These are phyloP conservation scores for Ogataea chonburiensis DNA, from an alignment of 805 yeast species.

Conservation along the genomic window DNA sequence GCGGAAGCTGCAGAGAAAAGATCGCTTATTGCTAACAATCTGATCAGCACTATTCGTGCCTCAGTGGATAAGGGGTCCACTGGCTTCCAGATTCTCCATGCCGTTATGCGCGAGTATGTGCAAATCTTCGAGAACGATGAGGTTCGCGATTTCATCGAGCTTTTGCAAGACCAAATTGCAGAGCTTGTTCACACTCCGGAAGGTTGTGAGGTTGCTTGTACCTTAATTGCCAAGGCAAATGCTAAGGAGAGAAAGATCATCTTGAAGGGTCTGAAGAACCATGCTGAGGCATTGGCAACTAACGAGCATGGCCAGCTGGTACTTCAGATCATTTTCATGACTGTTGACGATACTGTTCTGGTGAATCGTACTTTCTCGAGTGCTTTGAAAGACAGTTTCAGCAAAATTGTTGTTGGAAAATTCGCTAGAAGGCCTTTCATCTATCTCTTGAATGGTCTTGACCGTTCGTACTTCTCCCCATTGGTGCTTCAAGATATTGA, in stretches of 20 bases:
- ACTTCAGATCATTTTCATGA: constrained; percentile 71
- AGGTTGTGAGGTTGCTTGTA: constrained; percentile 89
- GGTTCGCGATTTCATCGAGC: constrained; percentile 76
- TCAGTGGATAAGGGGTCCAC: constrained; percentile 94
- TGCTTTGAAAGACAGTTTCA: constrained; percentile 53
- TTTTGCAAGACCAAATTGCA: constrained; percentile 83
- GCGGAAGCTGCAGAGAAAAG: constrained; percentile 73
- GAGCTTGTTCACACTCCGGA: constrained; percentile 94
- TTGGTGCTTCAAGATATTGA: constrained; percentile 55
- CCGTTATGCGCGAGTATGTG: constrained; percentile 89
- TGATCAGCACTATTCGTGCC: constrained; percentile 80
- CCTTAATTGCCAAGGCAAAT: constrained; percentile 72
- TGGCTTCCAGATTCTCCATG: constrained; percentile 93
- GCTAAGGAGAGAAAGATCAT: constrained; percentile 91
- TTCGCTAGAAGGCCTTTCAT: constrained; percentile 87
- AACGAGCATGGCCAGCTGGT: constrained; percentile 88
- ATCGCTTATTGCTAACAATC: constrained; percentile 68
- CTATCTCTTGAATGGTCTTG: constrained; percentile 74
- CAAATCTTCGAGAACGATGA: constrained; percentile 69
- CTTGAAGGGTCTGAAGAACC: constrained; percentile 69
- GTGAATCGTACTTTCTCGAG: constrained; percentile 67
- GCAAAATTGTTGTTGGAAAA: constrained; percentile 62
- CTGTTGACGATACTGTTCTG: constrained; percentile 91
- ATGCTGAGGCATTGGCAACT: constrained; percentile 69
- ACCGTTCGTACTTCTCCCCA: constrained; percentile 81